A percentile compares a stretch with the other conserved stretches of the same genome.
Evolutionary conservation across 768 basidiomycete genomes (phyloP).

Genomic region (Termitomyces sp.): DNA sequence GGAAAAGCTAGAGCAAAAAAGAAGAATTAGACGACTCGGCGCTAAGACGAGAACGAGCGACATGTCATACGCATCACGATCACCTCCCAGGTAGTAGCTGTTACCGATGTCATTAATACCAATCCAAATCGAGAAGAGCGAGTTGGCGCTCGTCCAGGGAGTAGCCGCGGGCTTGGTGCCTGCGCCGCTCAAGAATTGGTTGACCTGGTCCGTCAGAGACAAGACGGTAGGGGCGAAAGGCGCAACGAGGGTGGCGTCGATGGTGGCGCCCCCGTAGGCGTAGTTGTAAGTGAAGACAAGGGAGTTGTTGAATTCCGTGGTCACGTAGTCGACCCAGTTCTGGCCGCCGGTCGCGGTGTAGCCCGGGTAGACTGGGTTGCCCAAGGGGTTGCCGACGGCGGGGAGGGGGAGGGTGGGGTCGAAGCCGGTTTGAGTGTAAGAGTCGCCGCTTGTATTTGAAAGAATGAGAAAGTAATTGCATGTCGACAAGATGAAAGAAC

Average conservation of each 20-base stretch:
- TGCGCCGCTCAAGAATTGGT: conserved; percentile 43
- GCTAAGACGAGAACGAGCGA: not conserved
- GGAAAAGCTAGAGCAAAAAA: conserved; percentile 31
- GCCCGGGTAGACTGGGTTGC: conserved; percentile 50
- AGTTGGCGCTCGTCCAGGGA: conserved; percentile 50
- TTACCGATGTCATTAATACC: conserved; percentile 68
- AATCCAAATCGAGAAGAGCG: conserved; percentile 65
- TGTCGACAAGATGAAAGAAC: conserved; percentile 6
- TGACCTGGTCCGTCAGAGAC: conserved; percentile 56
- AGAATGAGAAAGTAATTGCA: not conserved
- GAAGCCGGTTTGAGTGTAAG: conserved; percentile 56
- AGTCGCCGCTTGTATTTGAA: conserved; percentile 39
- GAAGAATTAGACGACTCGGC: not conserved
- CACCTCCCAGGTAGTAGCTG: conserved; percentile 40
- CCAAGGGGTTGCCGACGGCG: conserved; percentile 39
- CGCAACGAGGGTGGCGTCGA: conserved; percentile 49
- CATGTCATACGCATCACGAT: conserved; percentile 39
- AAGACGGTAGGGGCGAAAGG: conserved; percentile 47
- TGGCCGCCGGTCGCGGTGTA: conserved; percentile 47
- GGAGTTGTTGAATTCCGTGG: conserved; percentile 47
- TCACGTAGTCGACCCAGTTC: conserved; percentile 57
- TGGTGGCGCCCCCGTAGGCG: conserved; percentile 63
- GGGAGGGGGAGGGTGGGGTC: conserved; percentile 33
- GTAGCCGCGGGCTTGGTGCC: conserved; percentile 43
- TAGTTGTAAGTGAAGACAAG: conserved; percentile 56